Evolutionary conservation across 1,139 yeast genomes (phyloP).

Genomic region (Tardiomyces blankii): DNA sequence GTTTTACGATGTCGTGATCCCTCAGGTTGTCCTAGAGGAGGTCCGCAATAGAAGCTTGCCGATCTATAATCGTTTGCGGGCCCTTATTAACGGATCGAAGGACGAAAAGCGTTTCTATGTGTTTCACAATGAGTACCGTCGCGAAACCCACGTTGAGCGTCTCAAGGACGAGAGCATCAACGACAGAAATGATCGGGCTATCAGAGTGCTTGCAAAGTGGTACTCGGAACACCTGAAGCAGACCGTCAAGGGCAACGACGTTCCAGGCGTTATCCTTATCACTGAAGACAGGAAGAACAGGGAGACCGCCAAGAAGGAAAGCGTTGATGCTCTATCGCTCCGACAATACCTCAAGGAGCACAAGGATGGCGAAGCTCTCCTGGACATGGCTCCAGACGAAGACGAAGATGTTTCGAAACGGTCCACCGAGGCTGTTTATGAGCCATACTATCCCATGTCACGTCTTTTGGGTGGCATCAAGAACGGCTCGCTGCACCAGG

Average conservation of each 20-base stretch:
- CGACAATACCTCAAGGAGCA: slow-evolving; percentile 57
- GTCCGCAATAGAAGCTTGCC: slow-evolving; percentile 84
- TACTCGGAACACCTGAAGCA: slow-evolving; percentile 51
- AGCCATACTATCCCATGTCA: slow-evolving; percentile 70
- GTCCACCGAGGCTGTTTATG: slow-evolving; percentile 33
- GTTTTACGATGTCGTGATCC: slow-evolving; percentile 81
- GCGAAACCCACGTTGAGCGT: slow-evolving; percentile 58
- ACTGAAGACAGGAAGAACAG: slow-evolving; percentile 71
- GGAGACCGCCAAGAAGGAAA: slow-evolving; percentile 43
- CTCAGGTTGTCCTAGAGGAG: slow-evolving; percentile 92
- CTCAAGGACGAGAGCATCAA: slow-evolving; percentile 62
- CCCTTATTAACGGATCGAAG: slow-evolving; percentile 43
- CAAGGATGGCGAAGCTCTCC: slow-evolving; percentile 65
- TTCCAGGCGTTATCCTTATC: slow-evolving; percentile 49
- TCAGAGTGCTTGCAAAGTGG: slow-evolving; percentile 66
- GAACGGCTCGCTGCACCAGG: slow-evolving; percentile 81
- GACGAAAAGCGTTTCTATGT: slow-evolving; percentile 81
- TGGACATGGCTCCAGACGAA: slow-evolving; percentile 61
- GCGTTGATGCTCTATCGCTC: slow-evolving; percentile 45
- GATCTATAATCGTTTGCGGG: slow-evolving; percentile 72
- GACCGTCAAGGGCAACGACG: slow-evolving; percentile 21
- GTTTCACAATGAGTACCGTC: slow-evolving; percentile 85
- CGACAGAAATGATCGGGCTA: slow-evolving; percentile 88
- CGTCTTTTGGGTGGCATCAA: slow-evolving; percentile 85
- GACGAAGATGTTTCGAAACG: slow-evolving; percentile 17